Evolutionary conservation across 257 asterid genomes (phyloP), one percentile per base, ranked within the genome.

Genomic region (Solanum corneliomulleri): DNA sequence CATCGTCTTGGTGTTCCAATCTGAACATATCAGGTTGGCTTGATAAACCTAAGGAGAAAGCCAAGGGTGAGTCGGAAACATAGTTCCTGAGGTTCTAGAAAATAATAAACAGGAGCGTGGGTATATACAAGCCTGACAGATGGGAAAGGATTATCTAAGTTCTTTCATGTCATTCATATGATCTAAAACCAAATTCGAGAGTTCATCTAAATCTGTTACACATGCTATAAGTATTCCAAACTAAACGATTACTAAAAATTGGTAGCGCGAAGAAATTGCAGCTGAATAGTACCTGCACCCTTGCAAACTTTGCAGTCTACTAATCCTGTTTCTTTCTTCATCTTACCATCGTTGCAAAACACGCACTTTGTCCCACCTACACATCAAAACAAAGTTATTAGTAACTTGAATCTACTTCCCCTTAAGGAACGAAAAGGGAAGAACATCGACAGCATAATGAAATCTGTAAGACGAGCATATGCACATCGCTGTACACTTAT

Each of bases 311-410:
- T 94, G 89, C 99, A 96, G 85, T 96, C 97, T 18, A 94, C 98
- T 49, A 92, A 87, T 82, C 98, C 96, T 7, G 91, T 64, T 90
- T 95, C 98, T 31, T 89, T 92, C 93, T 92, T 95, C 99, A 96
- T 96, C 90, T 95, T 96, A 35, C 99, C 99, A 87, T 92, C 98
- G 25, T 29, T 92, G 87, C 98, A 95, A 93, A 96, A 95, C 6
- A 96, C 98, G 70, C 99, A 96, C 92, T 94, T 96, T 16, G 99
- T 95, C 35, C 99, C 99, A 89, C 99, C 98, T 94, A 92, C 82
- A 80, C 89, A 88, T 71, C 87, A 86, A 86, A 62, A 72, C 49
- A 42, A 84, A 66, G 31, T 52, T 23, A n/a, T 44, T 18, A 29
- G 14, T 72, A 1, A 86, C 60, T 25, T 60, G 76, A 56, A 71